Percentiles rank a stretch among this genome's conserved stretches.
phyloP scores from a whole-genome alignment of 1,139 yeast genomes.

The Protomyces inundatus region DNA sequence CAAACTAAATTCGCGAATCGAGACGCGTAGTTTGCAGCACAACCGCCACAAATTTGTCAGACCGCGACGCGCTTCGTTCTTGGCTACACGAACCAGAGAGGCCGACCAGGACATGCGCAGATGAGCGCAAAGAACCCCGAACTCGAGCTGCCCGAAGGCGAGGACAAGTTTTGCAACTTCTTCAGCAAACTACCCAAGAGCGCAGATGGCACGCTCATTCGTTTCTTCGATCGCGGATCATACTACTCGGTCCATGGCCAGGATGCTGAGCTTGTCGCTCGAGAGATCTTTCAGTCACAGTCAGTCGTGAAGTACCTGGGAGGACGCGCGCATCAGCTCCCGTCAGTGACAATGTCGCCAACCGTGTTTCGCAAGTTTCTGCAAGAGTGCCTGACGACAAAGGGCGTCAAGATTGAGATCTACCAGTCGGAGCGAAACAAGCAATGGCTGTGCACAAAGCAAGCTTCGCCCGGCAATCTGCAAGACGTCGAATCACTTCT shows the following conservation, averaged over 20 bases:
- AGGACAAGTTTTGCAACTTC: constrained; percentile 58
- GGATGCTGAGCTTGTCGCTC: constrained; percentile 80
- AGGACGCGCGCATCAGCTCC: constrained; percentile 45
- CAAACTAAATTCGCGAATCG: too few relatives aligned
- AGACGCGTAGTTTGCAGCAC: too few relatives aligned
- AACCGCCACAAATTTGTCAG: too few relatives aligned
- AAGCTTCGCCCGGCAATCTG: constrained; percentile 88
- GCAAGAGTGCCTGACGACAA: constrained; percentile 60
- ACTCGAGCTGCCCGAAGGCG: constrained; percentile 46
- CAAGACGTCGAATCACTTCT: constrained; percentile 74
- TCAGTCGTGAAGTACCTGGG: constrained; percentile 64
- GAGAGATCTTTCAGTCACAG: constrained; percentile 71
- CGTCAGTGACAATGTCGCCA: constrained; percentile 71
- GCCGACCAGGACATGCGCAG: not conserved
- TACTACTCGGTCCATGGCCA: constrained; percentile 67
- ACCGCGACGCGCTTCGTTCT: not conserved
- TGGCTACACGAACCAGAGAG: not conserved
- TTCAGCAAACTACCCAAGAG: constrained; percentile 48
- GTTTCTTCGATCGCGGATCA: constrained; percentile 66
- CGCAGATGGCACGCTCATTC: constrained; percentile 48
- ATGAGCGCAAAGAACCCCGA: not conserved
- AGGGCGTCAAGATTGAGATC: constrained; percentile 72
- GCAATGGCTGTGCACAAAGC: constrained; percentile 53
- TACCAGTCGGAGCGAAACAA: constrained; percentile 47
- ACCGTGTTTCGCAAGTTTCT: constrained; percentile 66